Conservation (phyloP, 2,329 filamentous ascomycete genomes). For the Diaporthe aspalathi region DNA sequence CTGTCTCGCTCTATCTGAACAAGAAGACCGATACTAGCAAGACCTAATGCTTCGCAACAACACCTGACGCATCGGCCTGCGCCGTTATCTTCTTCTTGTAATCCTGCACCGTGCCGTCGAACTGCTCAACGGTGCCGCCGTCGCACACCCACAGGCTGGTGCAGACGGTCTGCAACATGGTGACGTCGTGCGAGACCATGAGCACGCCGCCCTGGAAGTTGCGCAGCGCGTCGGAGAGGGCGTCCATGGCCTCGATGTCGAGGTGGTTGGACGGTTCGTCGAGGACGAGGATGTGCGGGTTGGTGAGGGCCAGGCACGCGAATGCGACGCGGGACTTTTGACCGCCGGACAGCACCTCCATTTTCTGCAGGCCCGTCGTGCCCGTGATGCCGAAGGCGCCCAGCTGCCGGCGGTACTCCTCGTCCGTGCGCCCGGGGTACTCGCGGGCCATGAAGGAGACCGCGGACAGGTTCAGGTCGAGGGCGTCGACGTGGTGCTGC, state of each 20-base stretch:
- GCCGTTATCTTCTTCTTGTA: conserved; percentile 97
- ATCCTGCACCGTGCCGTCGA: conserved; percentile 91
- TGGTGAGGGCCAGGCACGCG: conserved; percentile 91
- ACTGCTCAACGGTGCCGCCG: conserved; percentile 92
- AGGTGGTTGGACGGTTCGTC: conserved; percentile 99
- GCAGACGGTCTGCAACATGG: conserved; percentile 97
- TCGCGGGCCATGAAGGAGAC: conserved; percentile 96
- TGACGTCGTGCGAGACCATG: conserved; percentile 99
- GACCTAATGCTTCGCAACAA: conserved; percentile 74
- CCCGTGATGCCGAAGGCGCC: conserved; percentile 92
- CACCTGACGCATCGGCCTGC: conserved; percentile 88
- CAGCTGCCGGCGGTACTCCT: conserved; percentile 95
- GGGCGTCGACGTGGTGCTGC: conserved; percentile 96
- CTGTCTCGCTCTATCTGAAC: no score
- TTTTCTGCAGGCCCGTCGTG: conserved; percentile 96
- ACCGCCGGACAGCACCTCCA: conserved; percentile 92
- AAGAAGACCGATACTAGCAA: not conserved
- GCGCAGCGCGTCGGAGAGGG: conserved; percentile 83
- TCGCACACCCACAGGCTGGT: conserved; percentile 97
- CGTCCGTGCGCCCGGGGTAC: conserved; percentile 91
- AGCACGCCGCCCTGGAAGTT: conserved; percentile 94
- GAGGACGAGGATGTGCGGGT: conserved; percentile 96
- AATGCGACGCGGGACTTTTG: conserved; percentile 99
- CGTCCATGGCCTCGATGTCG: conserved; percentile 99
- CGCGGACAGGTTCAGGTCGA: conserved; percentile 88